Conservation (phyloP, 257 asterid species). For the Solanum megistacrolobum region DNA sequence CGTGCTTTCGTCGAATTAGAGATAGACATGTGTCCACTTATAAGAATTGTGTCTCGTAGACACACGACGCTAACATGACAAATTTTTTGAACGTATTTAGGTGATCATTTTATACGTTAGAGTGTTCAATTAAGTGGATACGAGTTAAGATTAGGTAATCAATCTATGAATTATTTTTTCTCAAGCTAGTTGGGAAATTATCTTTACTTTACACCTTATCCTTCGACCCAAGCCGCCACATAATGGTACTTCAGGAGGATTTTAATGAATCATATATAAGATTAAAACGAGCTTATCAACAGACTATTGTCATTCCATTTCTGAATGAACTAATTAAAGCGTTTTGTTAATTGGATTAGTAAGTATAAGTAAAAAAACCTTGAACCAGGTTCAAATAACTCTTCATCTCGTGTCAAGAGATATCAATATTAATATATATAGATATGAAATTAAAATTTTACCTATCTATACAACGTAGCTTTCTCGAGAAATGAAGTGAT, state of each 20-base stretch:
- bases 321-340: no score
- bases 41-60: neutral
- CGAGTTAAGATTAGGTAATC: no score
- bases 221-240: neutral
- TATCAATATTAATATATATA: no score
- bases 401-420: neutral
- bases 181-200: no score
- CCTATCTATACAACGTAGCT: no score
- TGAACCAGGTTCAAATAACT: neutral
- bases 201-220: no score
- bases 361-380: neutral
- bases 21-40: neutral
- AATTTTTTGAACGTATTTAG: accelerated
- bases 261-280: neutral
- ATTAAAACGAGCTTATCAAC: no score
- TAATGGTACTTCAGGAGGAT: neutral
- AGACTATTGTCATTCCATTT: neutral
- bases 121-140: neutral
- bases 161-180: no score
- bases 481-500: no score
- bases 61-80: neutral
- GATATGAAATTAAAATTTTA: no score
- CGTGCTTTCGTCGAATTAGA: neutral
- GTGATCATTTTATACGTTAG: neutral
- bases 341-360: no score